Evolutionary conservation across 2,329 filamentous ascomycete genomes (phyloP), one percentile per base, ranked within the genome.

Genomic region (Fusarium sp.): DNA sequence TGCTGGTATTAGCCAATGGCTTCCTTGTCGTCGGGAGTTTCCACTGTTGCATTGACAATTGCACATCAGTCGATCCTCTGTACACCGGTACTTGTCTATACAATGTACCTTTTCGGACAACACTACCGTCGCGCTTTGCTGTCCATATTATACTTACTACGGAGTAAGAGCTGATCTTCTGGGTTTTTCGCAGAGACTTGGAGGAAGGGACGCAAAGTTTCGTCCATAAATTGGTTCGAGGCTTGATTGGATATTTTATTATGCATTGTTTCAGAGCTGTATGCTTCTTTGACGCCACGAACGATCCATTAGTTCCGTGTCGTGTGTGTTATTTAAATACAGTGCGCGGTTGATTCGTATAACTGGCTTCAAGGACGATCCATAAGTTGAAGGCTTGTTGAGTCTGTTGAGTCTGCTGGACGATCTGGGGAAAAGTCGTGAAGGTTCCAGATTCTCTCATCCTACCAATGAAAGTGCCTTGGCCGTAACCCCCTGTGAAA

Each of bases 61-160:
- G 42, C 36, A 28, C 42, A 56, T 68, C 51, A 68, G 65, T 54
- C 51, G 61, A 66, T 68, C 65, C 32, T 65, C 26, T 40, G 24
- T 23, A 26, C 54, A 65, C 52, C 45, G 34, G 34, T 36, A 36
- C 55, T 42, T 39, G 28, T 54, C 30, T 24, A 28, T 24, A 7
- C 14, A 32, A 36, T 36, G 34, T 36, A 34, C 26, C 44, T 53
- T 65, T 60, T 56, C 49, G 42, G 52, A 53, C 36, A 47, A 42
- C 14, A 38, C 30, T 26, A 20, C 28, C 28, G 26, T 28, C 7
- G 23, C 21, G 19, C n/a, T 17, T 32, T 47, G 20, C 10, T 17
- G 24, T n/a, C n/a, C n/a, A n/a, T 28, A 38, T 10, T 46, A 46
- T 34, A 24, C 23, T 51, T 20, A n/a, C n/a, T n/a, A n/a, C n/a